A percentile compares a stretch with the other conserved stretches of the same genome.
Conservation (phyloP, 2,329 filamentous ascomycete genomes). For the Pseudonectria buxi region DNA sequence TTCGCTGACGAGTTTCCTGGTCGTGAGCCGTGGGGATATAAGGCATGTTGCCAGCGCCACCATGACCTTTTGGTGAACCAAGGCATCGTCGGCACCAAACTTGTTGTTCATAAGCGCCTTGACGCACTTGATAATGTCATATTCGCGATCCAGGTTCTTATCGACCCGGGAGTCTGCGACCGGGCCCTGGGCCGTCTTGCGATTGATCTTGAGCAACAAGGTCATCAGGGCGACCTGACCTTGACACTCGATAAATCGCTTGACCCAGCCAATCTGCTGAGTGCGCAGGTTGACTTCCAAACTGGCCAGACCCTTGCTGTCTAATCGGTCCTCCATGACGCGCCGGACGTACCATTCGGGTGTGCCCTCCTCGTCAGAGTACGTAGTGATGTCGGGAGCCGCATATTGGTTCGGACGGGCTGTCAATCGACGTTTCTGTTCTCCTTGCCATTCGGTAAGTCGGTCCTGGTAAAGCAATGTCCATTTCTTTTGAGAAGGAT, state of each 20-base stretch:
- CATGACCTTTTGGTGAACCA: slow-evolving; percentile 83
- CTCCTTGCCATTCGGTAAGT: slow-evolving; percentile 86
- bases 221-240: slow-evolving; percentile 95
- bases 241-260: slow-evolving; percentile 92
- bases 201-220: slow-evolving; percentile 87
- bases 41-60: slow-evolving; percentile 81
- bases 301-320: slow-evolving; percentile 84
- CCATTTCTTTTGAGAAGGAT: slow-evolving; percentile 94
- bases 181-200: slow-evolving; percentile 70
- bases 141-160: slow-evolving; percentile 82
- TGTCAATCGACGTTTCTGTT: slow-evolving; percentile 79
- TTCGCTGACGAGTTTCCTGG: slow-evolving; percentile 90
- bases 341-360: slow-evolving; percentile 98
- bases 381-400: slow-evolving; percentile 61
- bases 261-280: slow-evolving; percentile 97
- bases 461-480: slow-evolving; percentile 93
- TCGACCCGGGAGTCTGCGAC: slow-evolving; percentile 56
- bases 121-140: slow-evolving; percentile 95
- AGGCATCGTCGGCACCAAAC: slow-evolving; percentile 92
- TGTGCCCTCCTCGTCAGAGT: slow-evolving; percentile 88
- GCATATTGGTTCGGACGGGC: slow-evolving; percentile 65
- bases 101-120: slow-evolving; percentile 99
- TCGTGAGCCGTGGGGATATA: slow-evolving; percentile 82
- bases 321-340: slow-evolving; percentile 92
- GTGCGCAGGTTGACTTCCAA: slow-evolving; percentile 91